A percentile compares a stretch with the other conserved stretches of the same genome.
phyloP scores from a whole-genome alignment of 73 alveolate species.

The Paramecium tetraurelia region DNA sequence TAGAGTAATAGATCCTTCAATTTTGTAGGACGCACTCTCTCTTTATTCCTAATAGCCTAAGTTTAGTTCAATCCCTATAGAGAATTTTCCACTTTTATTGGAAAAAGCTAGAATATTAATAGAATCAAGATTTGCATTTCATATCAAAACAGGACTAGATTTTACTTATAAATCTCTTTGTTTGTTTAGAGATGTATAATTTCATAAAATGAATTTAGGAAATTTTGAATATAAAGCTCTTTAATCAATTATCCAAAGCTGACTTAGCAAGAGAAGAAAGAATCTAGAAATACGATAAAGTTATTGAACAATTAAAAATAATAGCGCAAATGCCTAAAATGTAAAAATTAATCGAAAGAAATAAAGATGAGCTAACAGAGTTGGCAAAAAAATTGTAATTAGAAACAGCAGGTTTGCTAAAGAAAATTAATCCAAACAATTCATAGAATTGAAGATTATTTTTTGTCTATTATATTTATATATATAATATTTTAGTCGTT shows the following conservation, averaged over 20 bases:
- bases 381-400: conserved; percentile 17
- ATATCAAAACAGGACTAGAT: conserved; percentile 14
- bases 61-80: background rate
- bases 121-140: background rate
- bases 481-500: background rate
- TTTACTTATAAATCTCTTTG: background rate
- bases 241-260: conserved; percentile 36
- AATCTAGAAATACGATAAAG: conserved; percentile 26
- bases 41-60: background rate
- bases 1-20: conserved; percentile 34
- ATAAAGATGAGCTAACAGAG: conserved; percentile 44
- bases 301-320: conserved; percentile 43
- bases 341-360: conserved; percentile 30
- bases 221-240: conserved; percentile 15
- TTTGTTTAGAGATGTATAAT: conserved; percentile 2
- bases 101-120: conserved; percentile 2
- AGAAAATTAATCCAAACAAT: background rate
- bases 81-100: background rate
- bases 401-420: background rate
- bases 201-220: conserved; percentile 6
- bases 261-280: conserved; percentile 63
- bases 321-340: conserved; percentile 35
- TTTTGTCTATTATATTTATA: background rate
- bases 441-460: background rate
- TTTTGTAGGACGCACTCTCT: background rate